Base-by-base conservation (phyloP, 495 filamentous ascomycete species). In the Astrothelium subdiscretum region DNA sequence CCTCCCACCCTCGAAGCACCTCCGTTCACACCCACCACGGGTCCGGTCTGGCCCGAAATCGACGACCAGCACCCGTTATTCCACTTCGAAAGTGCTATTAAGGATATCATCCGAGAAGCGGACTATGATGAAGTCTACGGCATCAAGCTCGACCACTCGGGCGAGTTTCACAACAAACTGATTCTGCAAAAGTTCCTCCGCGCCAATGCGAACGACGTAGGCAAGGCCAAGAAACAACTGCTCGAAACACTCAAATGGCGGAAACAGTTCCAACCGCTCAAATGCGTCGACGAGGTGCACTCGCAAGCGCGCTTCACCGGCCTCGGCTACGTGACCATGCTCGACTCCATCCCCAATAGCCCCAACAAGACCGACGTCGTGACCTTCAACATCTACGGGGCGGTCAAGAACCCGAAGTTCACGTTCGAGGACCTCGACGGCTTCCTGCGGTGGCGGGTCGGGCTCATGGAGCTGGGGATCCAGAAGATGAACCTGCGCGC, bases 101-200 rank as follows among this genome's bases (percentile, higher is more conserved):
- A 67, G 13, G 68, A 72, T 20, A 76, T 87, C 60, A 70, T 85
- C 57, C 68, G 70, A 29, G 74, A 76, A 32, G 73, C 80, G 8
- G 74, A 75, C 31, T 79, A 92, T 68, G 70, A 74, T 42, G 88
- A 94, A 72, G 84, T 95, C 76, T 96, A 90, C 85, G 91, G 91
- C 13, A 81, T 96, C 43, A 68, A 68, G 29, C 76, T 83, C 35
- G 12, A 72, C 83, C 54, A 77, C n/a, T 35, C 61, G 31, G 54
- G 20, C 8, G 29, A 54, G 8, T 22, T 31, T 26, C 32, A 59
- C 78, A 58, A 76, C 76, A 18, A 74, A 69, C 4, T 95, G 63
- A 81, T 96, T 52, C 73, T 95, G 59, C 90, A 95, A 69, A 96
- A 96, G 76, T 96, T 91, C 74, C 82, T 96, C 32, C 87, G 91